Base-by-base conservation (phyloP, 2,329 filamentous ascomycete species). In the Penicillium sp. region DNA sequence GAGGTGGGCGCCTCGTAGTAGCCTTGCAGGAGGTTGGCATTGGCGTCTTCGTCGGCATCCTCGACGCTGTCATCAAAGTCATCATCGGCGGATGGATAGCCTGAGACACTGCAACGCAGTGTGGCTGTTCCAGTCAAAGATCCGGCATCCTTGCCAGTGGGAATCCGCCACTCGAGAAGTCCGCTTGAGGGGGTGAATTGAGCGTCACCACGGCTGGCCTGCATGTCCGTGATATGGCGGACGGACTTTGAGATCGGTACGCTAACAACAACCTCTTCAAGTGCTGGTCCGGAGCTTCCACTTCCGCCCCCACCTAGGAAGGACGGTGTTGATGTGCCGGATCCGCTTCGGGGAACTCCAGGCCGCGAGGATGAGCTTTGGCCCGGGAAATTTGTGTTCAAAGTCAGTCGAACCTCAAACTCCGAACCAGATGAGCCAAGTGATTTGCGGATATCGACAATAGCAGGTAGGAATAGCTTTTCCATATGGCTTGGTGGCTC, bases 331-430 rank as follows among this genome's bases (percentile, higher is more conserved):
- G 76, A 78, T 39, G 76, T 74, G 12, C 81, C 80, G 42, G 81
- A 81, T 27, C 78, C 58, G 75, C 75, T 48, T 19, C 72, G 68
- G 27, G 68, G 64, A n/a, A 55, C 60, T 15, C 68, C 80, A 75
- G 61, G 79, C 71, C 60, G 64, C 69, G 73, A 73, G 13, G 67
- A 69, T 19, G 77, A 69, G 7, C 73, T 69, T 60, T 79, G 77
- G 27, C 81, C 79, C 1, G 82, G 79, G 60, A 90, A 88, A 29
- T 88, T 81, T 67, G 83, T 89, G 68, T 87, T 87, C 41, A 91
- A 82, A 58, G 86, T 85, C 25, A 96, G 74, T 50, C 90, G 84
- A 48, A 96, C 90, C 73, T 97, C 93, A 67, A 99, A 97, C 55
- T 97, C 94, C 6, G 88, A 85, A 1, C 90, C 92, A 0, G 78